These are phyloP conservation scores for Astragalus glycyphyllos DNA, from an alignment of 306 rosid species.

Conservation along the genomic window DNA sequence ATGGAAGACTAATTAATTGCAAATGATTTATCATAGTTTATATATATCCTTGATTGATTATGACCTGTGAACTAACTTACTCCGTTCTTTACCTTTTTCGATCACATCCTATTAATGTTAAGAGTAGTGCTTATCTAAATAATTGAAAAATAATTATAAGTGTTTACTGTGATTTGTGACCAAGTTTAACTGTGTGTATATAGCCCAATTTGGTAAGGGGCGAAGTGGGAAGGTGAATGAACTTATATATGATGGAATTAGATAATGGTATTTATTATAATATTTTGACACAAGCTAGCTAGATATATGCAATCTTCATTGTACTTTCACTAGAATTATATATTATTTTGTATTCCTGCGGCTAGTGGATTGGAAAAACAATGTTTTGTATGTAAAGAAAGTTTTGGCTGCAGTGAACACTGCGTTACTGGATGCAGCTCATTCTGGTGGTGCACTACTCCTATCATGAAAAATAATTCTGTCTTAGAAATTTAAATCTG, in stretches of 20 bases:
- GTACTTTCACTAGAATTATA: slow-evolving; percentile 40
- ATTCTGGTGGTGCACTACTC: too few relatives aligned
- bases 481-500: too few relatives aligned
- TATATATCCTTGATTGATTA: slow-evolving; percentile 43
- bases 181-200: background rate
- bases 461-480: too few relatives aligned
- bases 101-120: slow-evolving; percentile 37
- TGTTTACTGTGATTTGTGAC: slow-evolving; percentile 37
- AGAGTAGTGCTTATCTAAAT: slow-evolving; percentile 43
- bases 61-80: slow-evolving; percentile 55
- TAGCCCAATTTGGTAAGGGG: slow-evolving; percentile 42
- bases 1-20: slow-evolving; percentile 40
- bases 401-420: background rate
- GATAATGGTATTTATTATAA: background rate
- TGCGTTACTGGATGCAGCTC: slow-evolving; percentile 33
- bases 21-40: slow-evolving; percentile 33
- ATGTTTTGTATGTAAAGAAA: too few relatives aligned
- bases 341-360: too few relatives aligned
- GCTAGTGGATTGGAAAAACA: too few relatives aligned
- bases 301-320: slow-evolving; percentile 3
- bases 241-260: slow-evolving; percentile 16
- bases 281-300: slow-evolving; percentile 9
- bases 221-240: background rate
- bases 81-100: slow-evolving; percentile 53
- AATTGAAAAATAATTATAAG: too few relatives aligned